Evolutionary conservation across 75 land plant species (phyloP), one percentile per base, ranked within the genome.

Genomic region (Pinus albicaulis): DNA sequence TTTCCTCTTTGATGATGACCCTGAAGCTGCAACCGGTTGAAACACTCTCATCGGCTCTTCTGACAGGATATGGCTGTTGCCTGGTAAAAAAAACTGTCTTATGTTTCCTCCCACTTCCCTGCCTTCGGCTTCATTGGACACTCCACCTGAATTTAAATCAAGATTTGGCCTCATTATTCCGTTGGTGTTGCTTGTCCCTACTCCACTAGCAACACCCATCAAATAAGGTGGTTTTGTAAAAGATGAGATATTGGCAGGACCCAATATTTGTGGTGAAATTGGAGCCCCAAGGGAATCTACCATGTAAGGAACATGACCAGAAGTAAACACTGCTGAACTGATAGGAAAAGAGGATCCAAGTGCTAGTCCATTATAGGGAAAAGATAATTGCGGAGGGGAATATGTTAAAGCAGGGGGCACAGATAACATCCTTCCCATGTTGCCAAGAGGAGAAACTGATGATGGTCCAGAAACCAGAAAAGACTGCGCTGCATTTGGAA

Each of bases 131-230:
- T 82, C 86, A 56, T 60, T 23, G 11, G 64, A 25, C 16, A 72
- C 74, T 55, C 85, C 78, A 19, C 92, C 95, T 24, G 90, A 83
- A 80, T 95, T 96, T 60, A 96, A 73, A 68, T 96, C 98, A 63
- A 94, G 74, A 71, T 81, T 86, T 52, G 88, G 82, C 19, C 89
- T 88, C 31, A 80, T 64, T 52, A 68, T 68, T 68, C 80, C 82
- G 59, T 60, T 77, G 34, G 77, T 59, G 75, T 72, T 73, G 25
- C 80, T 34, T 16, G 81, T 64, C 5, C 36, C 69, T 26, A 71
- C 77, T n/a, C 84, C 74, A 24, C 75, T 65, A 73, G 59, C 17
- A 56, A 82, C 76, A 75, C 72, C 82, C 85, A 87, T 79, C 34
- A 89, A 24, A 69, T 85, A 83, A 16, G 89, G 88, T 53, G 82